phyloP scores from a whole-genome alignment of 371 early-diverging fungal genomes.

The Racocetra persica region DNA sequence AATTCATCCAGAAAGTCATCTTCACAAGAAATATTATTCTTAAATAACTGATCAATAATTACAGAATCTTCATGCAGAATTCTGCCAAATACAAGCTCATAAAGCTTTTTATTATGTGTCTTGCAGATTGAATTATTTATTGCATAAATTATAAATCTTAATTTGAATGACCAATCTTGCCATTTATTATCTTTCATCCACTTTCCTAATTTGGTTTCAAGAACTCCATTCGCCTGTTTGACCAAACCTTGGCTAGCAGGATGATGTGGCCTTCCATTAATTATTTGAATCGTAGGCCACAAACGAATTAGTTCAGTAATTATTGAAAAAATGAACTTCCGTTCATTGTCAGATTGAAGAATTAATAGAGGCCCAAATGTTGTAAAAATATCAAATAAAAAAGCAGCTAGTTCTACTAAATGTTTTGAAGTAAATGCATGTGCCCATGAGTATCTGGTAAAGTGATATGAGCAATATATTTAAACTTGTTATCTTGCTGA shows the following conservation, averaged over 20 bases:
- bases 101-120: not conserved
- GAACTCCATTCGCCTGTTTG: not conserved
- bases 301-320: constrained; percentile 2
- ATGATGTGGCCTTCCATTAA: constrained; percentile 11
- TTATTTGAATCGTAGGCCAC: constrained; percentile 7
- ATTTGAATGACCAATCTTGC: not conserved
- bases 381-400: constrained; percentile 22
- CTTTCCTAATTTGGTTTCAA: not conserved
- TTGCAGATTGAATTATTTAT: constrained; percentile 21
- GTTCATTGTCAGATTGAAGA: constrained; percentile 15
- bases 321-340: not conserved
- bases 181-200: not conserved
- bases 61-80: not conserved
- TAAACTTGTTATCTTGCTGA: not conserved
- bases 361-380: not conserved
- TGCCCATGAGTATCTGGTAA: constrained; percentile 13
- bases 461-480: constrained; percentile 16
- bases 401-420: not conserved
- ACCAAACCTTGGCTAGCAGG: not conserved
- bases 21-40: not conserved
- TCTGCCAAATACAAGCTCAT: constrained; percentile 6
- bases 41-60: not conserved
- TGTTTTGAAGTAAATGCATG: not conserved
- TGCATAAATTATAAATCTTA: not conserved
- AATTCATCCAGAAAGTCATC: not conserved